Evolutionary conservation across 352 stramenopile species (phyloP), one percentile per base, ranked within the genome.

Genomic region (Achlya hypogyna): DNA sequence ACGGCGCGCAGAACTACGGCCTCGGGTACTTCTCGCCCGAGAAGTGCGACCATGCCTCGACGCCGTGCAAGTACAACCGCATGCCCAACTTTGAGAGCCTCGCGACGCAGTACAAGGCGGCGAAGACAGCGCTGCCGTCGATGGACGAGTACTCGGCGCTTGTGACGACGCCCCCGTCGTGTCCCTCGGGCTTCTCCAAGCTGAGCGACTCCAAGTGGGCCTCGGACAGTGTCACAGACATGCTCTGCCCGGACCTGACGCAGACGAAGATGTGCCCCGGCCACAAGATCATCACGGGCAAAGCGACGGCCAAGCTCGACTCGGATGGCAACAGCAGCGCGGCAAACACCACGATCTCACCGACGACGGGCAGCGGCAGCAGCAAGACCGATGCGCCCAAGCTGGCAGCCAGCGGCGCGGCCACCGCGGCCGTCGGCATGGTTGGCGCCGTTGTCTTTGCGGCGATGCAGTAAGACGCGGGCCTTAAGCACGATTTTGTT

Each of bases 61-160:
- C 71, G 0, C 25, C 71, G 45, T 96, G 87, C 69, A 65, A 62
- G n/a, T 96, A 83, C 63, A 82, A 81, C 25, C 71, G 65, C 27
- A 92, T 91, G 78, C 88, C 86, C 23, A 91, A 92, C 69, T 95
- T 82, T 75, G 56, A 92, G 27, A 74, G 72, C 59, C 71, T 96
- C 8, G 69, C 75, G 10, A 68, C 65, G 25, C 58, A 84, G 65
- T 93, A 59, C 31, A n/a, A 16, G 8, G 60, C 18, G n/a, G 54
- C 53, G 32, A 49, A 54, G 10, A 4, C 47, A 4, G 9, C 8
- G 1, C 51, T 63, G 20, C 32, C 49, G 12, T 4, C 12, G 9
- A 35, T 35, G 35, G 6, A 4, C 28, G 47, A 47, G 35, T 63
- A 69, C 51, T 54, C 65, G 5, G 42, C 64, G n/a, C n/a, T 51